Conservation (phyloP, 306 rosid species). For the Glycine tomentella region DNA sequence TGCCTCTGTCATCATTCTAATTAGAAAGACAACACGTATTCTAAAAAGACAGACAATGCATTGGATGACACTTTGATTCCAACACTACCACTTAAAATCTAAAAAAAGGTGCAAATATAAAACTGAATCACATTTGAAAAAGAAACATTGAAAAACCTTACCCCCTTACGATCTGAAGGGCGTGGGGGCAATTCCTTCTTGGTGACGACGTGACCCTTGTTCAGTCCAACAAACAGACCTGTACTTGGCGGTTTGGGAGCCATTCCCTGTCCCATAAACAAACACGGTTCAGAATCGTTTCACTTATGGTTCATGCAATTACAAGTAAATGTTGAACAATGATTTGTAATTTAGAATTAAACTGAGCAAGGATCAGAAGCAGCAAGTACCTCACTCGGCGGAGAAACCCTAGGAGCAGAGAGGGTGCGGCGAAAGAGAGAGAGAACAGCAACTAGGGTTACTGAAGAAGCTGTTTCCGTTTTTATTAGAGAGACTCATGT, state of each 20-base stretch:
- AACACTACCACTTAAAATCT: not conserved
- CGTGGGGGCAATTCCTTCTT: constrained; percentile 86
- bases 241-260: constrained; percentile 86
- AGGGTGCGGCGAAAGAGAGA: not conserved
- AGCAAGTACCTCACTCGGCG: constrained; percentile 15
- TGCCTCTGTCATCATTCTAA: no score
- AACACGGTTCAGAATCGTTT: not conserved
- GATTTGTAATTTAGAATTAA: no score
- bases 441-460: constrained; percentile 39
- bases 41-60: no score
- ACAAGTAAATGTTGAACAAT: not conserved
- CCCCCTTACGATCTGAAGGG: constrained; percentile 91
- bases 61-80: no score
- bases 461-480: not conserved
- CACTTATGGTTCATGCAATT: not conserved
- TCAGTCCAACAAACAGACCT: constrained; percentile 84
- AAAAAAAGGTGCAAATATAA: not conserved
- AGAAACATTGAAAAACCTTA: no score
- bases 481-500: constrained; percentile 2
- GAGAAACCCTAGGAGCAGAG: constrained; percentile 35
- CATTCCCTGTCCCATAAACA: constrained; percentile 60
- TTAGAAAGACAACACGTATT: no score
- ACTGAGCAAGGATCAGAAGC: not conserved
- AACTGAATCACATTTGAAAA: not conserved
- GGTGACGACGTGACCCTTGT: constrained; percentile 84